Conservation (phyloP, 129 eudicot genomes). For the Tagetes erecta region DNA sequence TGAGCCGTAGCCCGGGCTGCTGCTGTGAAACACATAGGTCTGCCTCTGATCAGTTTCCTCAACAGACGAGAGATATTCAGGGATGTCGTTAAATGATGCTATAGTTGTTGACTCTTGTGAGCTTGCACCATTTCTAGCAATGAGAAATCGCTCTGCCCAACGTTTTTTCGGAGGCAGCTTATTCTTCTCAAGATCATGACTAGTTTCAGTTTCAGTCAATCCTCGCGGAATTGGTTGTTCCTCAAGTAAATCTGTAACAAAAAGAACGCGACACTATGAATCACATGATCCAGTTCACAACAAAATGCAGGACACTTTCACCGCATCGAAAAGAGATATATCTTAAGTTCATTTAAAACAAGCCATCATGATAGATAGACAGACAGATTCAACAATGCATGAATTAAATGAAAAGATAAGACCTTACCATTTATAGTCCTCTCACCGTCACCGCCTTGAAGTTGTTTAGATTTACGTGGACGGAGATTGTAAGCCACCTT, state of each 20-base stretch:
- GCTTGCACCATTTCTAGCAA: background rate
- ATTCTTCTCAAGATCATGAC: background rate
- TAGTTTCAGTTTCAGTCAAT: background rate
- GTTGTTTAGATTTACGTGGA: background rate
- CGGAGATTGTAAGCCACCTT: background rate
- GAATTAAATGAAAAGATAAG: background rate
- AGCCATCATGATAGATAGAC: background rate
- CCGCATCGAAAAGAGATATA: background rate
- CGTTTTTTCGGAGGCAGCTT: background rate
- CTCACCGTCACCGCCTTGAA: background rate
- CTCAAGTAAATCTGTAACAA: background rate
- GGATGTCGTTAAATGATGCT: background rate
- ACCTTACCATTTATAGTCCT: slow-evolving; percentile 14
- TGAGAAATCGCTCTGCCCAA: background rate
- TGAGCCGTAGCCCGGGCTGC: too few relatives aligned
- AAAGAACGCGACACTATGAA: background rate
- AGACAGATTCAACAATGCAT: too few relatives aligned
- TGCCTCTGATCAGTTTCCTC: background rate
- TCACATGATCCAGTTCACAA: background rate
- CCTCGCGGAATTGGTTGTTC: background rate
- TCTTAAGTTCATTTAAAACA: background rate
- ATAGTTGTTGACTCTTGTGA: background rate
- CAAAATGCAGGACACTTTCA: background rate
- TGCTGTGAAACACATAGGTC: too few relatives aligned
- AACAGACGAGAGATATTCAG: background rate